phyloP scores from a whole-genome alignment of 1,284 basidiomycete species.

The Fomitopsis palustris region DNA sequence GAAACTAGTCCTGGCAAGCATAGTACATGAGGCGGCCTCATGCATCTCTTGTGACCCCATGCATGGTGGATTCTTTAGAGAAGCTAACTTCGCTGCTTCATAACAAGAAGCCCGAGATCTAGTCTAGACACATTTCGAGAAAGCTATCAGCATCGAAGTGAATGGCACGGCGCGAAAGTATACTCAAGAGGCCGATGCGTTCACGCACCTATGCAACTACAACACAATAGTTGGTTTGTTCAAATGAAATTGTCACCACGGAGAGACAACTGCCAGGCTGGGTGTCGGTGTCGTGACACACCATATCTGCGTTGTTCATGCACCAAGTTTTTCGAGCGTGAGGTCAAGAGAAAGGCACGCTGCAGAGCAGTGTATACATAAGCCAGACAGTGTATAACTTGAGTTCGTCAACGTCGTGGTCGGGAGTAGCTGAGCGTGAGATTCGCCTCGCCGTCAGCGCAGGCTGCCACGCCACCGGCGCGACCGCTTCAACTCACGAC shows the following conservation, averaged over 20 bases:
- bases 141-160: no score
- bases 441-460: not conserved
- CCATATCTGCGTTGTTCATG: no score
- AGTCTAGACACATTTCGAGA: not conserved
- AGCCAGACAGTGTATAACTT: not conserved
- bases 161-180: no score
- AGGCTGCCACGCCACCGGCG: not conserved
- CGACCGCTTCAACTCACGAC: not conserved
- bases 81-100: not conserved
- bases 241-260: no score
- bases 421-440: not conserved
- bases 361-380: not conserved
- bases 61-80: not conserved
- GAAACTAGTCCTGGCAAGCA: not conserved
- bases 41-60: not conserved
- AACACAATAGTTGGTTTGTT: no score
- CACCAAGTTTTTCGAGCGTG: no score
- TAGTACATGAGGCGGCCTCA: not conserved
- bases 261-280: no score
- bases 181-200: no score
- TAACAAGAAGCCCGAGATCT: not conserved
- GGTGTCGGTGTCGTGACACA: no score
- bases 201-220: no score
- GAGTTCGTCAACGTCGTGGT: not conserved
- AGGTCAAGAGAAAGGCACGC: not conserved